Evolutionary conservation across 1,284 basidiomycete species (phyloP).

Genomic region (Ustilago trichophora): DNA sequence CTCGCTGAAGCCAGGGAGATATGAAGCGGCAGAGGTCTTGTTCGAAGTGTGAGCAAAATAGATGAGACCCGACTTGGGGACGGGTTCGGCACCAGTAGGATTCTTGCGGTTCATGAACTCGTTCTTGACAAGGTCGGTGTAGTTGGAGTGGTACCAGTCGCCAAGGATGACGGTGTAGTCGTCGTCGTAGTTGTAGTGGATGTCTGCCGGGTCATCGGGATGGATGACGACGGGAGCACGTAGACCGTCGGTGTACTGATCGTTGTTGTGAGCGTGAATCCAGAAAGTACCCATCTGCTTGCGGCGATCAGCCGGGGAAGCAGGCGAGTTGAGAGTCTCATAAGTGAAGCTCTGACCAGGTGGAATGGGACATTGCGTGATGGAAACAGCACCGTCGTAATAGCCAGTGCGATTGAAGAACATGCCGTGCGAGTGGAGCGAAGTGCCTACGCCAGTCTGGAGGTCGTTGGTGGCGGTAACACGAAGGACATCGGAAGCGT

Average conservation of each 20-base stretch:
- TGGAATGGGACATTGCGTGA: constrained; percentile 65
- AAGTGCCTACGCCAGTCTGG: constrained; percentile 39
- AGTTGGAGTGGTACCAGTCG: constrained; percentile 73
- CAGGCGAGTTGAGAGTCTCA: constrained; percentile 45
- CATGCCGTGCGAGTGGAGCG: constrained; percentile 65
- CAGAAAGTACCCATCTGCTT: constrained; percentile 69
- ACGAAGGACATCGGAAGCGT: constrained; percentile 57
- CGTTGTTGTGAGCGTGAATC: constrained; percentile 65
- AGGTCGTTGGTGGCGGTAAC: constrained; percentile 60
- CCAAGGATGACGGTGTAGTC: constrained; percentile 86
- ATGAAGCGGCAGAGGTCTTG: constrained; percentile 31
- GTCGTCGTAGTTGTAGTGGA: constrained; percentile 79
- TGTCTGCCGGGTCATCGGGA: constrained; percentile 47
- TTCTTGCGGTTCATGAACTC: constrained; percentile 75
- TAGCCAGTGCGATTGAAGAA: constrained; percentile 57
- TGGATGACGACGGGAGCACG: constrained; percentile 65
- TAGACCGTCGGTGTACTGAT: constrained; percentile 62
- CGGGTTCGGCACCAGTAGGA: constrained; percentile 63
- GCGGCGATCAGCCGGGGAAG: constrained; percentile 26
- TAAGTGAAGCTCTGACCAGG: constrained; percentile 54
- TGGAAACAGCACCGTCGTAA: constrained; percentile 53
- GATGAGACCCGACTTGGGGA: constrained; percentile 75
- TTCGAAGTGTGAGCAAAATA: constrained; percentile 79
- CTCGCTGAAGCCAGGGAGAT: constrained; percentile 72
- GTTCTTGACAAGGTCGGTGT: constrained; percentile 51